Base-by-base conservation (phyloP, 352 stramenopile species). In the Pythium sp. region DNA sequence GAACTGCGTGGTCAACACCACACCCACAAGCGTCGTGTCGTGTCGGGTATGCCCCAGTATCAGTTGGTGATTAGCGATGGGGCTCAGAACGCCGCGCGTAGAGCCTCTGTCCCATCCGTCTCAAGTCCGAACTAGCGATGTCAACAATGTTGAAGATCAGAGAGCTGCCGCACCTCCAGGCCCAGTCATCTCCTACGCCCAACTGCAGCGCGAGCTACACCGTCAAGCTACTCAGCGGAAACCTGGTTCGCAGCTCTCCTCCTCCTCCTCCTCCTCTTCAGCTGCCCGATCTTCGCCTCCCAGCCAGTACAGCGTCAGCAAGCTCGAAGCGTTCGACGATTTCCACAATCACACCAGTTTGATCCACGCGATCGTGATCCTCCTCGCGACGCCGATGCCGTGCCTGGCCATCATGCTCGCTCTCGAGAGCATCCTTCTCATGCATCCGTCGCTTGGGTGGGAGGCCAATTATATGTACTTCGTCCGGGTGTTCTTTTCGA, bases 261-360 rank as follows among this genome's bases (percentile, higher is more conserved):
- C 30, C 30, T 15, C 20, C 12, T 54, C 12, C n/a, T 55, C 20
- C 3, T 55, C 47, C 5, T 15, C n/a, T 2, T 15, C 8, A 24
- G 7, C n/a, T 5, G 9, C 2, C 14, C 28, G 47, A n/a, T 28
- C 20, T 14, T 28, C 51, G 24, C 24, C 24, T n/a, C 22, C 12
- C 9, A 57, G 51, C 15, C 68, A 82, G 1, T 67, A 70, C 58
- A 78, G 71, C 4, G 64, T 82, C 3, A 80, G 73, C 56, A 82
- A 82, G 43, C 56, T 78, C 8, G 65, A 77, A 8, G 61, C 69
- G 28, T 74, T 79, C 4, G 38, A 72, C 2, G 24, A 38, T 47
- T 82, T 71, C 34, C 62, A 51, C 5, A 62, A 53, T 0, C 63
- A 63, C 15, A 78, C 65, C 2, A 58, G 61, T 1, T 11, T 6